These are phyloP conservation scores for Reticulascus tulasneorum DNA, from an alignment of 2,329 filamentous ascomycete genomes.

Conservation along the genomic window DNA sequence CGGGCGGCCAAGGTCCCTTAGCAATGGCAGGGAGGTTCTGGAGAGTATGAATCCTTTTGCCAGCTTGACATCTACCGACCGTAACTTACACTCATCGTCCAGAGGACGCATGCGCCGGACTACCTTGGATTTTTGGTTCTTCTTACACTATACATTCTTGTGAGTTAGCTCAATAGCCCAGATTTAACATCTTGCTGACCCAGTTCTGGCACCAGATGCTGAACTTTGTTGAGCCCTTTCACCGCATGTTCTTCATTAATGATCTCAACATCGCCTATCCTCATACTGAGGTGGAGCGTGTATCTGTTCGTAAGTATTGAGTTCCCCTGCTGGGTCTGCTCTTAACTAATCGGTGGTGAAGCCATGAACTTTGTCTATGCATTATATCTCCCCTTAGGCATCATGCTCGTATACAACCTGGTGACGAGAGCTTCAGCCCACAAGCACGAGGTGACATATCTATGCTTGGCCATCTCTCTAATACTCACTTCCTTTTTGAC, in stretches of 20 bases:
- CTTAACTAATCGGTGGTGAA: conserved; percentile 20
- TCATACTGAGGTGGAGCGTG: conserved; percentile 77
- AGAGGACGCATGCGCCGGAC: conserved; percentile 84
- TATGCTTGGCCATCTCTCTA: conserved; percentile 75
- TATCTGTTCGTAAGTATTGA: conserved; percentile 65
- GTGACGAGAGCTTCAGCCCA: conserved; percentile 60
- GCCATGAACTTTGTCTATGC: conserved; percentile 77
- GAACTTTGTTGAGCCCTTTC: conserved; percentile 76
- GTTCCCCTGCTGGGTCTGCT: not conserved
- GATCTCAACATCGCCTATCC: conserved; percentile 83
- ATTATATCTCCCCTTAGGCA: conserved; percentile 63
- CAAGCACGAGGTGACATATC: conserved; percentile 80
- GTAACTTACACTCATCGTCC: conserved; percentile 14
- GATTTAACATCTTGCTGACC: conserved; percentile 15
- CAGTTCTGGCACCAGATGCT: conserved; percentile 47
- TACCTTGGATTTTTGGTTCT: conserved; percentile 75
- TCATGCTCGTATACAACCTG: conserved; percentile 64
- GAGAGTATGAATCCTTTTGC: conserved; percentile 31
- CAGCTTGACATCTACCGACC: not conserved
- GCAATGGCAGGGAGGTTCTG: conserved; percentile 39
- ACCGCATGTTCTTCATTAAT: conserved; percentile 89
- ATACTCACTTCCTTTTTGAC: conserved; percentile 79
- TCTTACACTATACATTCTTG: conserved; percentile 61
- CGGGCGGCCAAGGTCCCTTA: conserved; percentile 17
- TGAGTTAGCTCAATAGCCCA: conserved; percentile 29